Evolutionary conservation across 73 alveolate species (phyloP).

Genomic region (Paramecium caudatum): DNA sequence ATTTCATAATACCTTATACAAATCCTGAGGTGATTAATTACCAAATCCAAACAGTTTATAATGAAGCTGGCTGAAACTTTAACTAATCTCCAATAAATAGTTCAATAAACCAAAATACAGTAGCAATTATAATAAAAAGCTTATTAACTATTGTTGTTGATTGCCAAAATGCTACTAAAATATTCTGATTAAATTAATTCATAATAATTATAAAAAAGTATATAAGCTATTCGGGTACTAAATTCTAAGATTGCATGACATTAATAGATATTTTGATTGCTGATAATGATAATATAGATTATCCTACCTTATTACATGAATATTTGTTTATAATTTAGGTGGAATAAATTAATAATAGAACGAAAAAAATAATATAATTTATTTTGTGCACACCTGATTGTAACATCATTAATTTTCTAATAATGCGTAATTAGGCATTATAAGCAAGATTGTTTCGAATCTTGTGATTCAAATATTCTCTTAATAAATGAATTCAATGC

Average conservation of each 20-base stretch:
- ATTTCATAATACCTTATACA: neutral
- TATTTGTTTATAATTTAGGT: too few relatives aligned
- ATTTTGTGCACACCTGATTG: slow-evolving; percentile 52
- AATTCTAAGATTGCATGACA: too few relatives aligned
- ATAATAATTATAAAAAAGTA: neutral
- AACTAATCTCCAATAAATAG: neutral
- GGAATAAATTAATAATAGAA: neutral
- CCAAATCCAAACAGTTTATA: slow-evolving; percentile 25
- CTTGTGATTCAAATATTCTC: slow-evolving; percentile 50
- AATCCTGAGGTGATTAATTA: slow-evolving; percentile 17
- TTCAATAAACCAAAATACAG: slow-evolving; percentile 20
- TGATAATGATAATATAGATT: too few relatives aligned
- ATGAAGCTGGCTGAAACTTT: neutral
- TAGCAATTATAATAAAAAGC: slow-evolving; percentile 3
- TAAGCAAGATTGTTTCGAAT: neutral
- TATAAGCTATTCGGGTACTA: too few relatives aligned
- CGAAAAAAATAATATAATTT: neutral
- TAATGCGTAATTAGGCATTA: slow-evolving; percentile 22
- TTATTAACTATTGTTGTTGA: slow-evolving; percentile 29
- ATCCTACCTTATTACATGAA: too few relatives aligned
- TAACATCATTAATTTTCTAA: slow-evolving; percentile 23
- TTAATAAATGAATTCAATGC: slow-evolving; percentile 49
- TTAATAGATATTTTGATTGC: too few relatives aligned
- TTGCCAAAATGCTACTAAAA: slow-evolving; percentile 32
- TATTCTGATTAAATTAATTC: slow-evolving; percentile 41